phyloP scores from a whole-genome alignment of 148 eudicot genomes.

The Hydrangea macrophylla region DNA sequence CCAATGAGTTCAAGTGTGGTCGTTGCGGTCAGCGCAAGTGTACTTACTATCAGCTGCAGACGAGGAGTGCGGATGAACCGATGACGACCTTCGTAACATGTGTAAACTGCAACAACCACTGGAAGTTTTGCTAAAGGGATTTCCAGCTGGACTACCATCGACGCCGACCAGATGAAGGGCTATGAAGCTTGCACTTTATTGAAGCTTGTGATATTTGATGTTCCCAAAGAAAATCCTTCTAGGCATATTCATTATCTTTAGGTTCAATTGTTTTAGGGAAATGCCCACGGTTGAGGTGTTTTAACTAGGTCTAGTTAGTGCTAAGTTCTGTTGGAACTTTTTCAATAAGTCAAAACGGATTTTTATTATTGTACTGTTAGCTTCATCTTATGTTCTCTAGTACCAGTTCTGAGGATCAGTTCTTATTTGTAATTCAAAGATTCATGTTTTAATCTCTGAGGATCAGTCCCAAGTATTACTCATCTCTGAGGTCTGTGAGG shows the following conservation, averaged over 20 bases:
- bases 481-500: too few species aligned
- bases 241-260: background rate
- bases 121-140: constrained; percentile 53
- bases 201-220: constrained; percentile 2
- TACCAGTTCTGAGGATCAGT: too few species aligned
- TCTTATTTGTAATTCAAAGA: too few species aligned
- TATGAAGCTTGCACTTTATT: background rate
- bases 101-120: constrained; percentile 72
- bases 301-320: constrained; percentile 2
- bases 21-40: constrained; percentile 56
- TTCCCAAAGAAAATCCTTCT: constrained; percentile 4
- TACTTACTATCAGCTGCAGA: constrained; percentile 67
- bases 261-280: constrained; percentile 5
- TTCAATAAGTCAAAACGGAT: too few species aligned
- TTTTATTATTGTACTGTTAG: too few species aligned
- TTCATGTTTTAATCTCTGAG: too few species aligned
- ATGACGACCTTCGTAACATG: constrained; percentile 77
- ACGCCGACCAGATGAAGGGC: background rate
- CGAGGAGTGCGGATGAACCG: constrained; percentile 77
- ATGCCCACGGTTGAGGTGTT: constrained; percentile 8
- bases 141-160: background rate
- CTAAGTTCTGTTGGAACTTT: background rate
- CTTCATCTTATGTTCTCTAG: too few species aligned
- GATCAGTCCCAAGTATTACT: too few species aligned
- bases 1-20: constrained; percentile 63